These are phyloP conservation scores for Pyricularia grisea DNA, from an alignment of 2,329 filamentous ascomycete genomes.

Conservation along the genomic window DNA sequence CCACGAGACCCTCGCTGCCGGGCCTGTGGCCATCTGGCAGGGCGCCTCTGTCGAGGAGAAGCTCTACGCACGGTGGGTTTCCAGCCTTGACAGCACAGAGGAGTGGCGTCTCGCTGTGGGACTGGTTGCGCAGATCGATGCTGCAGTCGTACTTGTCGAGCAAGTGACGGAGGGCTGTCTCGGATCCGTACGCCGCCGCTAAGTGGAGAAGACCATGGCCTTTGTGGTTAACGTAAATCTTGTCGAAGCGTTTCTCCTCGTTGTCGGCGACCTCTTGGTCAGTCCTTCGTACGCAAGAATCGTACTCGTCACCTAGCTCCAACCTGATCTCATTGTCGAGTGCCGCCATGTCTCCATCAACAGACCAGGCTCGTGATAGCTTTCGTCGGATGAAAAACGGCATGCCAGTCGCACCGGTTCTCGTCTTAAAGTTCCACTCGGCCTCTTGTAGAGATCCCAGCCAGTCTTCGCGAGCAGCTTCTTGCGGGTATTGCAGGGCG, in stretches of 20 bases:
- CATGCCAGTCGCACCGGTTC: constrained; percentile 9
- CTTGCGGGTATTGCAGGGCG: not conserved
- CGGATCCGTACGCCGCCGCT: constrained; percentile 6
- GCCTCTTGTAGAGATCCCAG: not conserved
- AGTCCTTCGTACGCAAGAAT: constrained; percentile 5
- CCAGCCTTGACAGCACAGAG: constrained; percentile 8
- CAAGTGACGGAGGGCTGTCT: constrained; percentile 5
- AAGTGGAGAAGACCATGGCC: constrained; percentile 10
- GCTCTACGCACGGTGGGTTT: constrained; percentile 5
- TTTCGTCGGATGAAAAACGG: constrained; percentile 7
- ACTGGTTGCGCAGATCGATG: constrained; percentile 9
- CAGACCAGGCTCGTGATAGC: constrained; percentile 5
- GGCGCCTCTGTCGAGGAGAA: constrained; percentile 9
- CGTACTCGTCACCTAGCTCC: constrained; percentile 6
- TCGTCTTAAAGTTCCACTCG: not conserved
- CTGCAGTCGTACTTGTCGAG: constrained; percentile 7
- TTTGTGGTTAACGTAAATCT: constrained; percentile 10
- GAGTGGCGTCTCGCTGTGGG: constrained; percentile 8
- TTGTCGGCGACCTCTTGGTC: not conserved
- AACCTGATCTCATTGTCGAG: constrained; percentile 8
- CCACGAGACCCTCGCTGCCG: constrained; percentile 3
- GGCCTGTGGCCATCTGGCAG: constrained; percentile 8
- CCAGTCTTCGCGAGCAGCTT: constrained; percentile 1
- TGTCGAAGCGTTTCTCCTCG: constrained; percentile 7
- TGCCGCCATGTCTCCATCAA: constrained; percentile 2